A percentile compares a stretch with the other conserved stretches of the same genome.
Conservation (phyloP, 2,329 filamentous ascomycete genomes). For the Penicillium glabrum region DNA sequence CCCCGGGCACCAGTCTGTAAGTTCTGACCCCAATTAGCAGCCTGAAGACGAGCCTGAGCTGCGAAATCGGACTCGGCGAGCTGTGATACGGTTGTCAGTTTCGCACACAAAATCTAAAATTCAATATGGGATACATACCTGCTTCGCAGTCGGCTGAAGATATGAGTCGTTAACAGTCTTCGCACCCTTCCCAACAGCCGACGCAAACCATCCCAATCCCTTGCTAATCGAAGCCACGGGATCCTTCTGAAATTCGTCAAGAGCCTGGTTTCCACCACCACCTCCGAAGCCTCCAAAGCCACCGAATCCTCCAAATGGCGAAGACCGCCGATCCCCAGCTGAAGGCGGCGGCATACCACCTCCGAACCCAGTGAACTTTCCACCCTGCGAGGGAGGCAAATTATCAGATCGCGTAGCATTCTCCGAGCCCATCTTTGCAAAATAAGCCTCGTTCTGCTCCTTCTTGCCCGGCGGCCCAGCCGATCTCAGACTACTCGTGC, state of each 20-base stretch:
- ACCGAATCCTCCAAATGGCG: slow-evolving; percentile 22
- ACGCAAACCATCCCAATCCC: slow-evolving; percentile 91
- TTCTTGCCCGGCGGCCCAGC: slow-evolving; percentile 53
- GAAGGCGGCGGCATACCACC: slow-evolving; percentile 64
- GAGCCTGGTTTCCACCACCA: slow-evolving; percentile 57
- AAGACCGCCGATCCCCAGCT: slow-evolving; percentile 25
- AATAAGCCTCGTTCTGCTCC: slow-evolving; percentile 79
- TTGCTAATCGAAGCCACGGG: slow-evolving; percentile 85
- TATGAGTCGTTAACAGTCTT: slow-evolving; percentile 89
- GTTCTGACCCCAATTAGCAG: slow-evolving; percentile 57
- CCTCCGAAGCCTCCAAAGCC: slow-evolving; percentile 28
- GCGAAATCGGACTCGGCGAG: slow-evolving; percentile 78
- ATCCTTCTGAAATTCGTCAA: slow-evolving; percentile 91
- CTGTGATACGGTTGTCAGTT: slow-evolving; percentile 43
- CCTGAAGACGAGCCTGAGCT: slow-evolving; percentile 64
- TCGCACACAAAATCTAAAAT: not conserved
- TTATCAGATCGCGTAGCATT: slow-evolving; percentile 75
- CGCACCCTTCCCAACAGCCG: slow-evolving; percentile 82
- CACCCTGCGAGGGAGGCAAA: slow-evolving; percentile 83
- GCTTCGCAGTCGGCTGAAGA: slow-evolving; percentile 88
- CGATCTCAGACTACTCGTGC: slow-evolving; percentile 6
- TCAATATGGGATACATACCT: slow-evolving; percentile 54
- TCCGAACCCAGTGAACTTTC: slow-evolving; percentile 90
- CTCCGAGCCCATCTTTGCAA: slow-evolving; percentile 77
- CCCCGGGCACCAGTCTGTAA: slow-evolving; percentile 66